Base-by-base conservation (phyloP, 805 yeast species). In the Cyberlindnera suaveolens region DNA sequence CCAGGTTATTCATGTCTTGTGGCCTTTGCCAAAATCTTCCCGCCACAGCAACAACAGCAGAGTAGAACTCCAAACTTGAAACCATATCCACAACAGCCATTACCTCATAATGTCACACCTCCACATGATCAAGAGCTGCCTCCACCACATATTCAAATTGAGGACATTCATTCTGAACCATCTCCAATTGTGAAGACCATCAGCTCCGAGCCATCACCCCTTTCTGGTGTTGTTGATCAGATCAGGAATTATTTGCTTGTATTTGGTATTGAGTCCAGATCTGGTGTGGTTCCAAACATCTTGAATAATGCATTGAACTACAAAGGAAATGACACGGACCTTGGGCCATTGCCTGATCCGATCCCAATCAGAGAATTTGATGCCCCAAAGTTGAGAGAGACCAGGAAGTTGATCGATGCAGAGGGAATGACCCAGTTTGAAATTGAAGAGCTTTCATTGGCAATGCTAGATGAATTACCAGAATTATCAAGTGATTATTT, bases 401-500 rank as follows among this genome's bases (percentile, higher is more conserved):
- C 89, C 45, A 74, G 98, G 45, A 90, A 91, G 61, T 66, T 70
- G 27, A 69, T 85, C 43, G 90, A 84, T 58, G 63, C 72, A 8
- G 76, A 78, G 39, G 54, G 60, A 9, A 59, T 79, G 48, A 51
- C 80, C 2, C 75, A 72, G 45, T 60, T 71, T 11, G 96, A 87
- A 49, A 72, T 88, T 36, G 97, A 90, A 60, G 89, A 80, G 49
- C 66, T 88, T 32, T 88, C 95, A 6, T 59, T 88, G 41, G 84
- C 88, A 5, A 86, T 91, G 90, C 66, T 85, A 46, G 83, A 78
- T 46, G 97, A 93, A 62, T 72, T 93, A 45, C 96, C 97, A 2
- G 96, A 87, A 57, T 70, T 93, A 41, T 80, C 96, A 23, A 80
- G 91, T 42, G 99, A 93, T 64, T 93, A 93, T 58, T 69, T 93